These are phyloP conservation scores for Oryza nivara DNA, from an alignment of 176 grass and related monocot species.

Conservation along the genomic window DNA sequence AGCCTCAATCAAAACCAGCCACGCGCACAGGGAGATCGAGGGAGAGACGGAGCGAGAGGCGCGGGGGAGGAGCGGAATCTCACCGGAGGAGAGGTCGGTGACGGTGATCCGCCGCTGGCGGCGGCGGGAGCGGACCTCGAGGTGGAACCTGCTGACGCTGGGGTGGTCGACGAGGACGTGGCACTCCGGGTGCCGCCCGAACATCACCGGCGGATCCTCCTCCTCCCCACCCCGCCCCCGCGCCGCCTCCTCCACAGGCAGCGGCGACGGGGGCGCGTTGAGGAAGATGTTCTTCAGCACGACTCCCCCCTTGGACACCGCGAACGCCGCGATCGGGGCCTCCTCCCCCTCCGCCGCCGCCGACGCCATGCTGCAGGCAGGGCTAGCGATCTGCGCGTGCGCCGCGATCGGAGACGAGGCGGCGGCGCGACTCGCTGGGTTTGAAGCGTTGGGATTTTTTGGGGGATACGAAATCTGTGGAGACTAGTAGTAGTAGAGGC, in stretches of 20 bases:
- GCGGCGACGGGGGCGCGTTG: conserved; percentile 43
- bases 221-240: neutral
- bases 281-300: conserved; percentile 86
- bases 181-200: conserved; percentile 85
- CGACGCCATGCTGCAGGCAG: conserved; percentile 6
- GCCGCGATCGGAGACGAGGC: neutral
- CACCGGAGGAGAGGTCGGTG: conserved; percentile 79
- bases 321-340: conserved; percentile 63
- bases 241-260: neutral
- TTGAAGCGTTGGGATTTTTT: neutral
- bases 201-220: conserved; percentile 47
- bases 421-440: neutral
- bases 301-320: conserved; percentile 68
- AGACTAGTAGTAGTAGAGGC: neutral
- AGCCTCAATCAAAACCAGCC: neutral
- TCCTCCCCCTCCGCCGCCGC: conserved; percentile 20
- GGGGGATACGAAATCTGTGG: conserved; percentile 10
- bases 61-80: neutral
- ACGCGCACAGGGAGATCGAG: too few relatives aligned
- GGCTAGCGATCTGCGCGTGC: neutral
- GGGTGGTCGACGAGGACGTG: conserved; percentile 87
- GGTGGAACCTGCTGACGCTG: conserved; percentile 90
- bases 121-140: conserved; percentile 52
- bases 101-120: conserved; percentile 58
- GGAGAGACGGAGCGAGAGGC: neutral